phyloP scores from a whole-genome alignment of 1,139 yeast species.

The Lodderomyces theae region DNA sequence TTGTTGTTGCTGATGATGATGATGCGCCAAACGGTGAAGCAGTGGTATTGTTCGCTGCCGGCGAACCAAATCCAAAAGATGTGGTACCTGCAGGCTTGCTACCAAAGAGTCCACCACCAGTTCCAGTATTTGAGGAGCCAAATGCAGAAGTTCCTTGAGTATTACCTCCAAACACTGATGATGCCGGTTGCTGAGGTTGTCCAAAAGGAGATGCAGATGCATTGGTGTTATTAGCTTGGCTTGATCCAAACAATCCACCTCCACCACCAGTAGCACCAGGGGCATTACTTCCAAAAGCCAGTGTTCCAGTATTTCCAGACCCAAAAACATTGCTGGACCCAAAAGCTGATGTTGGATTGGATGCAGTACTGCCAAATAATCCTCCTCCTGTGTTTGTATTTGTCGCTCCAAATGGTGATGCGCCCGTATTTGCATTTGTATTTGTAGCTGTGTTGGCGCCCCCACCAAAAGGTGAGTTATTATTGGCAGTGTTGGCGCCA shows the following conservation, averaged over 20 bases:
- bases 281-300: constrained; percentile 18
- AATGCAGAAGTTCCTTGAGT: constrained; percentile 24
- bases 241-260: constrained; percentile 29
- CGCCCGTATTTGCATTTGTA: constrained; percentile 10
- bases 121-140: constrained; percentile 10
- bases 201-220: constrained; percentile 37
- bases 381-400: constrained; percentile 13
- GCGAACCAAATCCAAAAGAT: constrained; percentile 23
- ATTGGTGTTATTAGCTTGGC: constrained; percentile 10
- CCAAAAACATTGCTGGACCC: constrained; percentile 12
- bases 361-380: constrained; percentile 13
- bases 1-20: constrained; percentile 22
- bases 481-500: constrained; percentile 36
- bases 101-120: constrained; percentile 35
- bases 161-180: constrained; percentile 24
- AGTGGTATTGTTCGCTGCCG: constrained; percentile 16
- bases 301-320: constrained; percentile 5
- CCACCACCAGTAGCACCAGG: constrained; percentile 21
- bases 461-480: constrained; percentile 31
- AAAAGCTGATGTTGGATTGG: constrained; percentile 19
- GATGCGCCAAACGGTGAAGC: constrained; percentile 24
- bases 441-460: constrained; percentile 16
- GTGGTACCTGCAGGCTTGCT: constrained; percentile 17
- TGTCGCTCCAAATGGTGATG: constrained; percentile 16
- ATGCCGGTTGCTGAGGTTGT: constrained; percentile 8